Base-by-base conservation (phyloP, 2,329 filamentous ascomycete genomes). In the Aspergillus neoniger region DNA sequence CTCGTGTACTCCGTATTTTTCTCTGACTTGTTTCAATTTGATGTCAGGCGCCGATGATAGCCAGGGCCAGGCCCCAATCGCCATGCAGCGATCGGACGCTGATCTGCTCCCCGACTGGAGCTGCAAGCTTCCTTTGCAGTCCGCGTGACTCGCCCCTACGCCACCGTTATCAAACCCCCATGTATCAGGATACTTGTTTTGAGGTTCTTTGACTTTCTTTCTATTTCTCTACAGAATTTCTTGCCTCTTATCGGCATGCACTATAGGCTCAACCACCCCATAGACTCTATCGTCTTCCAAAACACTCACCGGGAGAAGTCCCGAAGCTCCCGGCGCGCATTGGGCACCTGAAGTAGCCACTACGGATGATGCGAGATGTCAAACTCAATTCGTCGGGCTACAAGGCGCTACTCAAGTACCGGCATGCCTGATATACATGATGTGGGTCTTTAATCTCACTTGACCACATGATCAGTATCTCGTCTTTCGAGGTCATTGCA, bases 41-140 rank as follows among this genome's bases (percentile, higher is more conserved):
- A 64, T 64, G 59, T 67, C 65, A 67, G 63, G 63, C 49, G 58
- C 59, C 50, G 59, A 50, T 61, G 50, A 7, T 12, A 30, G 6
- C 43, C 17, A 47, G 52, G 63, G 53, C 65, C 59, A 66, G 65
- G 53, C 61, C 60, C 47, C 58, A 65, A 63, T 55, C 63, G 63
- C 64, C 65, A 61, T 66, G 59, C 61, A 66, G 55, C 59, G 59
- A 66, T 65, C 63, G 50, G 59, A 54, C 54, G 51, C 55, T 59
- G 65, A 64, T 64, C 63, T 59, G 48, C 58, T 41, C 55, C 23
- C 51, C 44, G 50, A 55, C 41, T 53, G 50, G 60, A 55, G 57
- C 49, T 25, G 32, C 21, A 49, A 53, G 28, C 47, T 38, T 47
- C 21, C 14, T 49, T 65, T 63, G 38, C 55, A 56, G 57, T 59